Evolutionary conservation across 495 filamentous ascomycete species (phyloP).

Genomic region (Lepraria neglecta): DNA sequence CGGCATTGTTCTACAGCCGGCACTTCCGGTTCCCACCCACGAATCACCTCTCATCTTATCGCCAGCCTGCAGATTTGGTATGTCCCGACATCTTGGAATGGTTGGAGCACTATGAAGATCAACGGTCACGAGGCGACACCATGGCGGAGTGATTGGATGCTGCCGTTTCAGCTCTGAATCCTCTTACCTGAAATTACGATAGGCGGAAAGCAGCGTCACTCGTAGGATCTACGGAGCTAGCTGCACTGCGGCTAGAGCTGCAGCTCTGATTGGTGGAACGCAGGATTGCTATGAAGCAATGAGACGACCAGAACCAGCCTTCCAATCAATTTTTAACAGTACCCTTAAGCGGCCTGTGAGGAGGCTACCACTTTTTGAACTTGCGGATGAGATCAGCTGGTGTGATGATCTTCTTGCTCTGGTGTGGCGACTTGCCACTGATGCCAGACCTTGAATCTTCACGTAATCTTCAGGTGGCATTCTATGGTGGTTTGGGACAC

Average conservation of each 20-base stretch:
- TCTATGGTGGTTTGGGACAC: not conserved
- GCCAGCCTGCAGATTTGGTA: conserved; percentile 14
- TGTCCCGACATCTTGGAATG: conserved; percentile 18
- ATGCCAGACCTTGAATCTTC: no score
- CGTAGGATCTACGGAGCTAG: no score
- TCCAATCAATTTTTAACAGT: not conserved
- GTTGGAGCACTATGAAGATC: conserved; percentile 13
- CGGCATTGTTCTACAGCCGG: conserved; percentile 3
- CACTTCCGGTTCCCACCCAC: not conserved
- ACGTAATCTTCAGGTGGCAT: not conserved
- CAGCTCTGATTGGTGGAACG: no score
- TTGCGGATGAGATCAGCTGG: not conserved
- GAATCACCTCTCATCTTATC: conserved; percentile 5
- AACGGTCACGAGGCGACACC: conserved; percentile 14
- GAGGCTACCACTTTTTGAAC: not conserved
- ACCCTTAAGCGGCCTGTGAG: not conserved
- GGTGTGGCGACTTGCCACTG: not conserved
- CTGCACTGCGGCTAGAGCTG: no score
- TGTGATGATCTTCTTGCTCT: not conserved
- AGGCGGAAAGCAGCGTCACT: not conserved
- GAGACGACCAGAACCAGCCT: not conserved
- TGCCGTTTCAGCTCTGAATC: not conserved
- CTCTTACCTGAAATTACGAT: not conserved
- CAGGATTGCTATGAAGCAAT: not conserved
- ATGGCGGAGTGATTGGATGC: not conserved